Conservation (phyloP, 768 basidiomycete species). For the Plicaturopsis crispa region DNA sequence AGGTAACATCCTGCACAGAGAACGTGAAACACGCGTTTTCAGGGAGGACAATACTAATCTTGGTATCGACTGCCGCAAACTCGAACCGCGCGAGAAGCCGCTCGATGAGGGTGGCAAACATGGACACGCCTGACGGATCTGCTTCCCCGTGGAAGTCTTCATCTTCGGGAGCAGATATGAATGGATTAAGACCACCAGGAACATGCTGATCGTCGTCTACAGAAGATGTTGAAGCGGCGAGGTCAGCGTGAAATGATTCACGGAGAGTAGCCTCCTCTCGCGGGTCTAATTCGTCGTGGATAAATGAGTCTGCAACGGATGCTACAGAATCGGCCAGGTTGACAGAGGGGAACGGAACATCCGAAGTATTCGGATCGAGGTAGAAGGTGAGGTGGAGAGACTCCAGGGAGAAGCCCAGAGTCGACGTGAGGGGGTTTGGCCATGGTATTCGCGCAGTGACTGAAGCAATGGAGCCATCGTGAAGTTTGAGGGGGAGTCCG, state of each 20-base stretch:
- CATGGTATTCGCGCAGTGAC: slow-evolving; percentile 78
- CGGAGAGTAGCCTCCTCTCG: slow-evolving; percentile 66
- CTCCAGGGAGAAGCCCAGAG: slow-evolving; percentile 60
- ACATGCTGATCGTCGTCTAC: slow-evolving; percentile 34
- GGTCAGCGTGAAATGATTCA: slow-evolving; percentile 54
- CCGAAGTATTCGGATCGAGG: slow-evolving; percentile 20
- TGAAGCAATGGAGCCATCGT: slow-evolving; percentile 65
- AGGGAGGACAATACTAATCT: slow-evolving; percentile 62
- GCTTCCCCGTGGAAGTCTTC: slow-evolving; percentile 33
- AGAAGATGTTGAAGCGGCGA: slow-evolving; percentile 18
- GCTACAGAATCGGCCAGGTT: slow-evolving; percentile 74
- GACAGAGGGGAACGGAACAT: slow-evolving; percentile 8
- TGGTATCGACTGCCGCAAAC: slow-evolving; percentile 63
- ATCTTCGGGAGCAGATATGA: slow-evolving; percentile 33
- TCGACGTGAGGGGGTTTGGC: slow-evolving; percentile 76
- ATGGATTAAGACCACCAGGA: slow-evolving; percentile 65
- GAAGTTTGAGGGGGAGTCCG: slow-evolving; percentile 58
- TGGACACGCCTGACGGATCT: slow-evolving; percentile 69
- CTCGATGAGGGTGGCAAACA: slow-evolving; percentile 78
- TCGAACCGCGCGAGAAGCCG: slow-evolving; percentile 72
- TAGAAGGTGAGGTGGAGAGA: slow-evolving; percentile 65
- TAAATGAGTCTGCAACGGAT: slow-evolving; percentile 79
- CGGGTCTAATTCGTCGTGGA: slow-evolving; percentile 72
- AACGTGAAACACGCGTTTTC: slow-evolving; percentile 55
- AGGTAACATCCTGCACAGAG: slow-evolving; percentile 48